A percentile compares a stretch with the other conserved stretches of the same genome.
Evolutionary conservation across 2,329 filamentous ascomycete species (phyloP).

Genomic region (Ceratocystis colombiana): DNA sequence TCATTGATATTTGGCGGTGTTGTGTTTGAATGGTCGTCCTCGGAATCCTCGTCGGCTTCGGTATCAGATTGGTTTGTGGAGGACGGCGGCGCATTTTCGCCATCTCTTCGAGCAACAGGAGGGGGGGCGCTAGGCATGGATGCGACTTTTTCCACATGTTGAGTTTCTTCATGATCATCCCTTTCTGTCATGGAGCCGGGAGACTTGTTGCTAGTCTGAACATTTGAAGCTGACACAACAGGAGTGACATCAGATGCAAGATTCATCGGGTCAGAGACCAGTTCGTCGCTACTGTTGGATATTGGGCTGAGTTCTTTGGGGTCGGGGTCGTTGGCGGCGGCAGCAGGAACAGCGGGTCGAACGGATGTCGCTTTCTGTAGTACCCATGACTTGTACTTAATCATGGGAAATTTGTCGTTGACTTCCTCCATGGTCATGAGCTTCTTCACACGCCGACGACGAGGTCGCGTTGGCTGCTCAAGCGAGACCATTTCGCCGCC

Average conservation of each 20-base stretch:
- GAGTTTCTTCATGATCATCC: constrained; percentile 28
- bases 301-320: neutral
- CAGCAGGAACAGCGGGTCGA: neutral
- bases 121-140: constrained; percentile 14
- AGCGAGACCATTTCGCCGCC: constrained; percentile 84
- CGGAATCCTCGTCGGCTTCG: constrained; percentile 55
- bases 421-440: constrained; percentile 99
- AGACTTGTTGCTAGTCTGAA: neutral
- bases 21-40: constrained; percentile 74
- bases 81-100: neutral
- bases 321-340: neutral
- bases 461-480: constrained; percentile 69
- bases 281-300: neutral
- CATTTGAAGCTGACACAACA: neutral
- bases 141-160: constrained; percentile 22
- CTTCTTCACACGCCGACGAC: constrained; percentile 90
- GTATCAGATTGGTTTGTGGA: constrained; percentile 29
- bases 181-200: constrained; percentile 23
- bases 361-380: constrained; percentile 35
- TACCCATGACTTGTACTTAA: constrained; percentile 95
- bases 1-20: constrained; percentile 64
- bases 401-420: constrained; percentile 90
- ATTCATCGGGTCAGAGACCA: neutral
- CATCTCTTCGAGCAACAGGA: constrained; percentile 19
- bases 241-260: neutral